Conservation (phyloP, 805 yeast genomes). For the Diddensiella transvaalensis region DNA sequence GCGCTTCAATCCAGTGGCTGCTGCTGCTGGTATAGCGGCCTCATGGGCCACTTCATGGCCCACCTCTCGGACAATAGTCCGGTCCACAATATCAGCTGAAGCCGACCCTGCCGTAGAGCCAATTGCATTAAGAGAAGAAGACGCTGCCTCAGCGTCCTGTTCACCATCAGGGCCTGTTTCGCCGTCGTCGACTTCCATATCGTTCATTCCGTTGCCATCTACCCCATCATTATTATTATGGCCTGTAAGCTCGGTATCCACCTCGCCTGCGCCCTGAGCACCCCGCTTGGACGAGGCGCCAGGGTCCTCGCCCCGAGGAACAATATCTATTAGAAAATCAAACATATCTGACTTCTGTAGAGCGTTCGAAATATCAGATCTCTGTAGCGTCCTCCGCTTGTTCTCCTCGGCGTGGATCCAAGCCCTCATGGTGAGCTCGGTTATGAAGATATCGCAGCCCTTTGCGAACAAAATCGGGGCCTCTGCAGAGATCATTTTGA, state of each 20-base stretch:
- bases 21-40: background rate
- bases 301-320: conserved; percentile 86
- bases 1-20: too few species aligned
- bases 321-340: conserved; percentile 93
- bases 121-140: background rate
- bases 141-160: background rate
- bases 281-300: background rate
- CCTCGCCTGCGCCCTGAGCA: background rate
- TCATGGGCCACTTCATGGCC: background rate
- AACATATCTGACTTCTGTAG: conserved; percentile 94
- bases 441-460: conserved; percentile 95
- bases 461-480: conserved; percentile 97
- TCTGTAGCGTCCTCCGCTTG: conserved; percentile 90
- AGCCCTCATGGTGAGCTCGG: conserved; percentile 96
- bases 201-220: conserved; percentile 2
- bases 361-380: conserved; percentile 93
- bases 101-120: background rate
- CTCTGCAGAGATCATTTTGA: conserved; percentile 96
- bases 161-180: background rate
- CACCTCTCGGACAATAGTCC: background rate
- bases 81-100: background rate
- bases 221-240: background rate
- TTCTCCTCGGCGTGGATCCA: conserved; percentile 99
- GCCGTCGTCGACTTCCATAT: too few species aligned
- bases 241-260: background rate